phyloP scores from a whole-genome alignment of 345 rosid species.

The Dimocarpus longan region DNA sequence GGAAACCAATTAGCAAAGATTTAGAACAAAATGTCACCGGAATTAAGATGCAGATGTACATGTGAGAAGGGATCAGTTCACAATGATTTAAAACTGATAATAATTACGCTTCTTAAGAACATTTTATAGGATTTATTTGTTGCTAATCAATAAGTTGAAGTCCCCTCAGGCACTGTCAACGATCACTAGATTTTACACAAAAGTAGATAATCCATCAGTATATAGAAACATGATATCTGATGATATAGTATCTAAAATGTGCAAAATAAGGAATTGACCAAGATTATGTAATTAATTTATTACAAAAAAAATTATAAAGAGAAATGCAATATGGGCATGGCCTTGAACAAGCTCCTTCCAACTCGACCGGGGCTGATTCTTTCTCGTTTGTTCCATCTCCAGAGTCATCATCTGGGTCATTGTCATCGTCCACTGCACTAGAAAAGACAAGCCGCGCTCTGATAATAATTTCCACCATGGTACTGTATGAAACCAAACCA shows the following conservation, averaged over 20 bases:
- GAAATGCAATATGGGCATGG: background rate
- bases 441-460: slow-evolving; percentile 41
- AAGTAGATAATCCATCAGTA: background rate
- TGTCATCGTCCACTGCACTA: slow-evolving; percentile 52
- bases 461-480: slow-evolving; percentile 24
- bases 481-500: slow-evolving; percentile 32
- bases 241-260: background rate
- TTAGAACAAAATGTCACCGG: background rate
- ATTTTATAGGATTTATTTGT: background rate
- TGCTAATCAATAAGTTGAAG: background rate
- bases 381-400: slow-evolving; percentile 37
- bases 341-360: slow-evolving; percentile 29
- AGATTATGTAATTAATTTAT: no score
- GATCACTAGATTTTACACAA: background rate
- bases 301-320: background rate
- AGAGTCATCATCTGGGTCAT: slow-evolving; percentile 38
- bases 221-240: background rate
- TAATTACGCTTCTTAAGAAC: background rate
- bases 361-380: slow-evolving; percentile 34
- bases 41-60: background rate
- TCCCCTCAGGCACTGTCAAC: background rate
- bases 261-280: background rate
- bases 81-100: background rate
- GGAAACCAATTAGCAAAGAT: background rate
- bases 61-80: background rate